A percentile compares a stretch with the other conserved stretches of the same genome.
phyloP scores from a whole-genome alignment of 768 basidiomycete genomes.

The Agaricus subrufescens region DNA sequence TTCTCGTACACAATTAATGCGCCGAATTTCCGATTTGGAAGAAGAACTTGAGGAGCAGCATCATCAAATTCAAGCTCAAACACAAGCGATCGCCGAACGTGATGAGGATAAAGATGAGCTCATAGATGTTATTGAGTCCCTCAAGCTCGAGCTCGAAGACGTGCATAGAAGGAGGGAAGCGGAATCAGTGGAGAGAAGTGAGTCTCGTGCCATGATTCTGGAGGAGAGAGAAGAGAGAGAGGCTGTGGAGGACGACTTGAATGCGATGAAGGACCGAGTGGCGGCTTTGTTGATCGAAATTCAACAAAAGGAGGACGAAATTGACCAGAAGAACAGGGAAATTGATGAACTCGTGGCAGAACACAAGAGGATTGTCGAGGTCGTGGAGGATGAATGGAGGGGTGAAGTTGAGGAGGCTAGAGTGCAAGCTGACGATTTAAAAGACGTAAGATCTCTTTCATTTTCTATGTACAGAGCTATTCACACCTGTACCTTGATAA shows the following conservation, averaged over 20 bases:
- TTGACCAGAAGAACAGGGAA: slow-evolving; percentile 73
- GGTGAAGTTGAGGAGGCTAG: slow-evolving; percentile 83
- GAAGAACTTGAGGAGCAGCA: slow-evolving; percentile 61
- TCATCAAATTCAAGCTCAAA: slow-evolving; percentile 51
- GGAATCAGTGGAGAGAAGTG: slow-evolving; percentile 63
- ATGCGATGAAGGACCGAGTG: slow-evolving; percentile 67
- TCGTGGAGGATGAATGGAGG: slow-evolving; percentile 81
- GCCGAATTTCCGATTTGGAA: slow-evolving; percentile 53
- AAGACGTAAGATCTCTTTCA: slow-evolving; percentile 47
- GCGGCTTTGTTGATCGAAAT: slow-evolving; percentile 80
- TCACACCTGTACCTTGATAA: too few relatives aligned
- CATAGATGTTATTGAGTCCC: slow-evolving; percentile 56
- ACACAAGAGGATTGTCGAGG: slow-evolving; percentile 65
- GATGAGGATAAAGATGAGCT: slow-evolving; percentile 76
- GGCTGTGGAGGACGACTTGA: slow-evolving; percentile 74
- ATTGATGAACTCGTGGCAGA: slow-evolving; percentile 75
- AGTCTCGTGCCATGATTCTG: slow-evolving; percentile 65
- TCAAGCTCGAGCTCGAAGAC: slow-evolving; percentile 65
- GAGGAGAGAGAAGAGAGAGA: slow-evolving; percentile 74
- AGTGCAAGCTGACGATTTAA: slow-evolving; percentile 73
- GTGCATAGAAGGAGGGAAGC: slow-evolving; percentile 56
- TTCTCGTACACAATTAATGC: slow-evolving; percentile 40
- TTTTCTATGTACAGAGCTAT: not conserved
- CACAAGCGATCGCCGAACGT: slow-evolving; percentile 45
- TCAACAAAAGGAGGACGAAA: slow-evolving; percentile 83